phyloP scores from a whole-genome alignment of 805 yeast genomes.

The Suhomyces xylopsoci region DNA sequence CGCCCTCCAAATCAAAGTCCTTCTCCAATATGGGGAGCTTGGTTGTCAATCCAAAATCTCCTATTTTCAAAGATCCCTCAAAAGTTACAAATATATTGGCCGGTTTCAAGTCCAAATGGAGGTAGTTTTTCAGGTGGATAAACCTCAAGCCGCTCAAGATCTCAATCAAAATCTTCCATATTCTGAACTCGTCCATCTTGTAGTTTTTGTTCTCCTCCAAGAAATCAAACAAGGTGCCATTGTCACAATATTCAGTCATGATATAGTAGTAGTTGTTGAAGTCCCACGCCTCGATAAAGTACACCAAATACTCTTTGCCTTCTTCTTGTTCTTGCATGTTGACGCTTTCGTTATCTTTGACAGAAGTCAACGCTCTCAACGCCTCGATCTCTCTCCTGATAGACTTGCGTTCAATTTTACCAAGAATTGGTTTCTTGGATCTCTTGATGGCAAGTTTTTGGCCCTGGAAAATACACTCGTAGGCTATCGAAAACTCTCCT shows the following conservation, averaged over 20 bases:
- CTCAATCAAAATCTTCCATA: conserved; percentile 93
- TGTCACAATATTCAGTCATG: conserved; percentile 94
- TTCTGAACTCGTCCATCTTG: conserved; percentile 91
- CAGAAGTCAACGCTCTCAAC: conserved; percentile 40
- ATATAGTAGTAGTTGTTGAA: conserved; percentile 71
- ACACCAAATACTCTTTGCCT: conserved; percentile 75
- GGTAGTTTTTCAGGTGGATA: conserved; percentile 68
- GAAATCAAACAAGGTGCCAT: conserved; percentile 83
- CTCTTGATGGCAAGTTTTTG: conserved; percentile 84
- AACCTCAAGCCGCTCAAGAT: conserved; percentile 73
- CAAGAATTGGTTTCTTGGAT: conserved; percentile 60
- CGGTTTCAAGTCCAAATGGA: conserved; percentile 92
- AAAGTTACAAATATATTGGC: conserved; percentile 92
- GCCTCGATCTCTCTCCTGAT: conserved; percentile 76
- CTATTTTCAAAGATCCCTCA: conserved; percentile 91
- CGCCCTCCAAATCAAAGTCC: conserved; percentile 91
- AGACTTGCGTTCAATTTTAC: conserved; percentile 53
- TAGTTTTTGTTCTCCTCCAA: conserved; percentile 70
- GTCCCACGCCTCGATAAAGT: conserved; percentile 85
- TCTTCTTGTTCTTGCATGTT: conserved; percentile 43
- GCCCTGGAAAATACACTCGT: conserved; percentile 67
- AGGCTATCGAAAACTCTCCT: conserved; percentile 91
- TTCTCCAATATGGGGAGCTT: conserved; percentile 63
- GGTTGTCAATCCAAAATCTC: conserved; percentile 95
- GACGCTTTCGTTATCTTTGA: conserved; percentile 17